Percentiles rank a stretch among this genome's conserved stretches.
phyloP scores from a whole-genome alignment of 2,329 filamentous ascomycete genomes.

The Phaeosphaeriaceae sp. region DNA sequence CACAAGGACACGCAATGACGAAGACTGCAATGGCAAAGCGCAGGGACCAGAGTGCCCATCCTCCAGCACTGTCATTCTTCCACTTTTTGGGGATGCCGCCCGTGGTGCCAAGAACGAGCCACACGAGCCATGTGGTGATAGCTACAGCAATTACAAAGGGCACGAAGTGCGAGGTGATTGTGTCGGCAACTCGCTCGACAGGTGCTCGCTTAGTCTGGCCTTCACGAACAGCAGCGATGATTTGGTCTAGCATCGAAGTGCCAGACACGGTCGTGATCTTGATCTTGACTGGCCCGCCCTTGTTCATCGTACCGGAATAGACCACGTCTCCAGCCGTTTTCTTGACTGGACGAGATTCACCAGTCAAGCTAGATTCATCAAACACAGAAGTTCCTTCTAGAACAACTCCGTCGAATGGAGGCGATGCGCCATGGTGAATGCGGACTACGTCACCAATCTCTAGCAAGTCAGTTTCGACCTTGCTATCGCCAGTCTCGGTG shows the following conservation, averaged over 20 bases:
- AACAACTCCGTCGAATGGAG: constrained; percentile 79
- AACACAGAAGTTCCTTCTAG: constrained; percentile 68
- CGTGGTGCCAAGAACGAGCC: constrained; percentile 70
- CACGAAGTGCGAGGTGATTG: constrained; percentile 78
- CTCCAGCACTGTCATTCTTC: constrained; percentile 62
- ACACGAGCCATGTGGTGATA: constrained; percentile 73
- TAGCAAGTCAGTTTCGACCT: constrained; percentile 71
- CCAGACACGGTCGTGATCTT: constrained; percentile 70
- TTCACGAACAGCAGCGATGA: constrained; percentile 77
- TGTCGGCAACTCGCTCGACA: constrained; percentile 76
- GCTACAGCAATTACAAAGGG: constrained; percentile 74
- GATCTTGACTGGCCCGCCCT: constrained; percentile 67
- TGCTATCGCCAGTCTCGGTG: constrained; percentile 48
- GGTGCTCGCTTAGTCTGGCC: constrained; percentile 78
- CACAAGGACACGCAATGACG: constrained; percentile 85
- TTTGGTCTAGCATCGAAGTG: constrained; percentile 79
- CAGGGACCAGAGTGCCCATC: constrained; percentile 76
- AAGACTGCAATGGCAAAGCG: constrained; percentile 88
- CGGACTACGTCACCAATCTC: constrained; percentile 65
- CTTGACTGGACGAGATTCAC: constrained; percentile 72
- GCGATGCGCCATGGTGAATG: constrained; percentile 80
- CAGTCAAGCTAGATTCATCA: constrained; percentile 90
- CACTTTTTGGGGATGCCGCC: constrained; percentile 65
- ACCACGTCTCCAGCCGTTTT: constrained; percentile 70
- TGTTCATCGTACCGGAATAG: constrained; percentile 78